Evolutionary conservation across 2,329 filamentous ascomycete genomes (phyloP).

Genomic region (Diaporthe ampelina): DNA sequence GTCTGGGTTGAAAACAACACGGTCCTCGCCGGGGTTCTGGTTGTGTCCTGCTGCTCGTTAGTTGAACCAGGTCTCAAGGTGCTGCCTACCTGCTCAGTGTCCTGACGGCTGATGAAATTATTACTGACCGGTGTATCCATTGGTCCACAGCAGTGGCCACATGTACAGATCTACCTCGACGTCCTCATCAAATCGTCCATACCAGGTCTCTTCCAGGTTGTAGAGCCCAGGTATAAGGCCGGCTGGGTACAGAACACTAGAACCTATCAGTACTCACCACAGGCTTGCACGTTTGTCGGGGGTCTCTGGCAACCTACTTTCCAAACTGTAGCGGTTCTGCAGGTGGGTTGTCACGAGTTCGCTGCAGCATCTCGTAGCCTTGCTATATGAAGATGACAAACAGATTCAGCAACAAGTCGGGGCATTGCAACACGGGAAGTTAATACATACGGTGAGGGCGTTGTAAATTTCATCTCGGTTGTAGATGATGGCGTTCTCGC

Average conservation of each 20-base stretch:
- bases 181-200: background rate
- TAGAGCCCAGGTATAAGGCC: fast-evolving
- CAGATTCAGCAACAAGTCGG: background rate
- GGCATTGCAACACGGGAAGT: no score
- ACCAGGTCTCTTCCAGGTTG: background rate
- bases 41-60: background rate
- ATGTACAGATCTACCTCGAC: no score
- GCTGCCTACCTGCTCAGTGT: no score
- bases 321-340: background rate
- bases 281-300: no score
- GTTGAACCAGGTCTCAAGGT: no score
- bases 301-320: background rate
- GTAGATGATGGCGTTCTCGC: background rate
- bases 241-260: background rate
- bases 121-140: background rate
- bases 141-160: conserved; percentile 2
- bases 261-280: background rate
- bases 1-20: background rate
- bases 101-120: background rate
- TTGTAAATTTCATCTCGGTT: background rate
- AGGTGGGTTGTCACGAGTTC: background rate
- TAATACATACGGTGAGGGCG: background rate
- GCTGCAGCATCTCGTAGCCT: conserved; percentile 10
- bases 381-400: background rate
- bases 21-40: background rate